A percentile compares a stretch with the other conserved stretches of the same genome.
These are phyloP conservation scores for Suillus alpinus DNA, from an alignment of 768 basidiomycete species.

Conservation along the genomic window DNA sequence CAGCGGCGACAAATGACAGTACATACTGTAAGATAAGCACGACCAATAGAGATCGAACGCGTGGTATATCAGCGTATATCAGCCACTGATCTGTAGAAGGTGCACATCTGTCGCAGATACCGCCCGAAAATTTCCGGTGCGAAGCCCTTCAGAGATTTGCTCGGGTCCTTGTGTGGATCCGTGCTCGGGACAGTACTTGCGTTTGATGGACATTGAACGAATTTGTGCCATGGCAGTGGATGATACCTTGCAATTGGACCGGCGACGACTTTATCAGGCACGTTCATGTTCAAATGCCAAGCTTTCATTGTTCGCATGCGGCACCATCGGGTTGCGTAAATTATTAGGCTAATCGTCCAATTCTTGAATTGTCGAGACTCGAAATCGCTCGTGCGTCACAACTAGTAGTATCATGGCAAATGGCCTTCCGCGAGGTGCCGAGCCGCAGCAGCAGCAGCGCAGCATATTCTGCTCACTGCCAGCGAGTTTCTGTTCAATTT, in stretches of 20 bases:
- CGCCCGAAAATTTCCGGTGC: not conserved
- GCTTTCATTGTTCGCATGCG: not conserved
- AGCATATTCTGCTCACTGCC: not conserved
- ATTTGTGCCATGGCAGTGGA: not conserved
- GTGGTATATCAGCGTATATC: not conserved
- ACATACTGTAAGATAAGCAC: not conserved
- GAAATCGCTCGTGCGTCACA: not conserved
- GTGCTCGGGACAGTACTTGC: not conserved
- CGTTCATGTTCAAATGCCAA: not conserved
- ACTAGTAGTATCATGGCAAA: not conserved
- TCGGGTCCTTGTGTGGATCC: not conserved
- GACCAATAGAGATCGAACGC: not conserved
- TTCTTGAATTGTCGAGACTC: not conserved
- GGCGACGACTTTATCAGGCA: not conserved
- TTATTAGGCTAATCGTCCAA: not conserved
- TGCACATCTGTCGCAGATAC: not conserved
- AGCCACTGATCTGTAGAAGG: not conserved
- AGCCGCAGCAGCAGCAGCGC: not conserved
- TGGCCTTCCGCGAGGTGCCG: not conserved
- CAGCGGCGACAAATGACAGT: not conserved
- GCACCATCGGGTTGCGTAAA: not conserved
- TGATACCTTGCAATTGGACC: not conserved
- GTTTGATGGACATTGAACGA: not conserved
- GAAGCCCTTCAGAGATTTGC: not conserved
- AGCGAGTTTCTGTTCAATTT: not conserved